A percentile compares a stretch with the other conserved stretches of the same genome.
phyloP scores from a whole-genome alignment of 352 stramenopile genomes.

The Phytopythium delawarense region DNA sequence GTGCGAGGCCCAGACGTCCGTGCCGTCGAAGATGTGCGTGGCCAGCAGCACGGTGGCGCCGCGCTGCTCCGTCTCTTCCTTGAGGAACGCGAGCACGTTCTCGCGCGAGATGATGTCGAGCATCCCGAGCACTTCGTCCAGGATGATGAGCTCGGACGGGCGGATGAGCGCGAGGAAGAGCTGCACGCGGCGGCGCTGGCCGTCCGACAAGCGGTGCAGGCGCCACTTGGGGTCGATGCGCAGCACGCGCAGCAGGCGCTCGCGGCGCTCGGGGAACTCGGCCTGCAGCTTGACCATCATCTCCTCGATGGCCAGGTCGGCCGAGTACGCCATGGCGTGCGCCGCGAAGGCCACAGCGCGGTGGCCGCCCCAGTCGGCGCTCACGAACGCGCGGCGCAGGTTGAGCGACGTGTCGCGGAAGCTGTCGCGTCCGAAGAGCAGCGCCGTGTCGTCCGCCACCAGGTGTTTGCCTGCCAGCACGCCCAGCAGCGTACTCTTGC shows the following conservation, averaged over 20 bases:
- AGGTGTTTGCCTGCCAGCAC: constrained; percentile 95
- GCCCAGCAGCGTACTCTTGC: constrained; percentile 94
- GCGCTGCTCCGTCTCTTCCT: constrained; percentile 63
- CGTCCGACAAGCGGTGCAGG: constrained; percentile 78
- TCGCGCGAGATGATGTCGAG: constrained; percentile 95
- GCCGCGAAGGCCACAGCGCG: constrained; percentile 94
- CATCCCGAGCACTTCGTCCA: constrained; percentile 98
- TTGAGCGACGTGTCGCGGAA: constrained; percentile 97
- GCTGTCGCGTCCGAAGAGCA: constrained; percentile 87
- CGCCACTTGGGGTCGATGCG: constrained; percentile 94
- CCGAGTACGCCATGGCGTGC: constrained; percentile 83
- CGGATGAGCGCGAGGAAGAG: constrained; percentile 95
- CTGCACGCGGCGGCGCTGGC: constrained; percentile 91
- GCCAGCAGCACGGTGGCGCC: constrained; percentile 68
- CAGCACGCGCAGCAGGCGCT: constrained; percentile 93
- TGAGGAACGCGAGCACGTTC: constrained; percentile 93
- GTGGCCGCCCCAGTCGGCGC: constrained; percentile 94
- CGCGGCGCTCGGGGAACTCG: constrained; percentile 91
- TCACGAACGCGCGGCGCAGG: constrained; percentile 91
- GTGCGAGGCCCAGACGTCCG: constrained; percentile 95
- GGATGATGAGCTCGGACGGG: constrained; percentile 95
- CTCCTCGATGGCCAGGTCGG: constrained; percentile 94
- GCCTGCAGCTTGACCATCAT: constrained; percentile 97
- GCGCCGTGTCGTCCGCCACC: constrained; percentile 77
- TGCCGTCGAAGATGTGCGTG: constrained; percentile 98